Evolutionary conservation across 257 asterid species (phyloP).

Genomic region (Osmanthus fragrans): DNA sequence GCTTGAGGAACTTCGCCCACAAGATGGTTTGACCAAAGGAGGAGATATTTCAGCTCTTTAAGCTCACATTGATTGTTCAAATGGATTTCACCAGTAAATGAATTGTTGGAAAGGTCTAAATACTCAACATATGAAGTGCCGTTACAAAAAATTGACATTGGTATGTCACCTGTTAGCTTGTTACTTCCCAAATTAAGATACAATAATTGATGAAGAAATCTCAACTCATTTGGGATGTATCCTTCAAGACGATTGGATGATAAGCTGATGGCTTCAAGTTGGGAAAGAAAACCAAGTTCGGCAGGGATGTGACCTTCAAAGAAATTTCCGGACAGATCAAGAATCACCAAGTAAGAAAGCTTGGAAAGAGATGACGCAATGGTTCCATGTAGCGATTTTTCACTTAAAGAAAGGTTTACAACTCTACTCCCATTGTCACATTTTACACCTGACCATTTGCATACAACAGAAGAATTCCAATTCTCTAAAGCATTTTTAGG

Average conservation of each 20-base stretch:
- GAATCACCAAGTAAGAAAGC: conserved; percentile 50
- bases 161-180: conserved; percentile 58
- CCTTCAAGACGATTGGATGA: conserved; percentile 65
- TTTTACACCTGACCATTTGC: conserved; percentile 68
- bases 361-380: conserved; percentile 57
- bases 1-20: conserved; percentile 57
- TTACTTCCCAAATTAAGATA: conserved; percentile 77
- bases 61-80: conserved; percentile 43
- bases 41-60: conserved; percentile 55
- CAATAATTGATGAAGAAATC: conserved; percentile 39
- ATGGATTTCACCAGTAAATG: conserved; percentile 64
- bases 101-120: conserved; percentile 79
- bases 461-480: conserved; percentile 54
- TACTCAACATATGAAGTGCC: conserved; percentile 50
- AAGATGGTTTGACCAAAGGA: conserved; percentile 76
- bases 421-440: conserved; percentile 49
- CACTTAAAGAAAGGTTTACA: conserved; percentile 58
- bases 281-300: conserved; percentile 48
- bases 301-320: conserved; percentile 59
- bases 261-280: conserved; percentile 58
- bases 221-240: conserved; percentile 50
- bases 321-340: conserved; percentile 72
- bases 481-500: conserved; percentile 45
- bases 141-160: conserved; percentile 54
- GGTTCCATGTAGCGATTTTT: conserved; percentile 52